Percentiles rank a stretch among this genome's conserved stretches.
Conservation (phyloP, 1,139 yeast genomes). For the Geotrichum aggregatum region DNA sequence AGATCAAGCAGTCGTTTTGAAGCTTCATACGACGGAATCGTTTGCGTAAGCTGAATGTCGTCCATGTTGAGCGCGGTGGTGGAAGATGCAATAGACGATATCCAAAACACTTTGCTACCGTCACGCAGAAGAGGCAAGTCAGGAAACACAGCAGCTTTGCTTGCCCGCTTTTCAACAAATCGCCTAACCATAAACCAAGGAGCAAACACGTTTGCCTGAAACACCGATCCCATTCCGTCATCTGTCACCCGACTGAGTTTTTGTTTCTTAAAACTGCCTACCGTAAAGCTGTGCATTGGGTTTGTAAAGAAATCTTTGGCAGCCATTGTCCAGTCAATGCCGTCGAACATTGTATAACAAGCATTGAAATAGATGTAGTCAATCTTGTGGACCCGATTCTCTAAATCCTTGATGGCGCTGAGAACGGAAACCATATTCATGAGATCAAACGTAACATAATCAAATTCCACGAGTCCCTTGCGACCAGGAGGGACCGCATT, state of each 20-base stretch:
- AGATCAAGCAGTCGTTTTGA: constrained; percentile 85
- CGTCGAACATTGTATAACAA: constrained; percentile 81
- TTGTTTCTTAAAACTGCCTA: constrained; percentile 80
- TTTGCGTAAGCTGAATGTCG: constrained; percentile 66
- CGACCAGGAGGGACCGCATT: constrained; percentile 42
- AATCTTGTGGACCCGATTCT: constrained; percentile 56
- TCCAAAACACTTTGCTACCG: constrained; percentile 72
- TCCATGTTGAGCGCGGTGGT: constrained; percentile 56
- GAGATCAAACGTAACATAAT: constrained; percentile 81
- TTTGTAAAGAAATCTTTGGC: constrained; percentile 53
- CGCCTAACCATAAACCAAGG: constrained; percentile 63
- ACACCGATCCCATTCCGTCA: constrained; percentile 74
- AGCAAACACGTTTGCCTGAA: constrained; percentile 93
- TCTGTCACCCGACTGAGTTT: constrained; percentile 68
- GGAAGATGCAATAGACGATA: constrained; percentile 74
- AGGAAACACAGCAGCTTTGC: constrained; percentile 41
- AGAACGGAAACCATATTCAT: constrained; percentile 84
- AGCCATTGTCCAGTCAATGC: constrained; percentile 83
- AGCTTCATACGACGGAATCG: constrained; percentile 79
- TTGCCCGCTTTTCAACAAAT: constrained; percentile 10
- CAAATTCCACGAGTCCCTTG: constrained; percentile 66
- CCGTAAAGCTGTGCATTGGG: constrained; percentile 69
- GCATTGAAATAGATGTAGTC: constrained; percentile 84
- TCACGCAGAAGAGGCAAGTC: constrained; percentile 49
- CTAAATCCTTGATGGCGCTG: constrained; percentile 67